Base-by-base conservation (phyloP, 2,329 filamentous ascomycete genomes). In the Didymella pinodella region DNA sequence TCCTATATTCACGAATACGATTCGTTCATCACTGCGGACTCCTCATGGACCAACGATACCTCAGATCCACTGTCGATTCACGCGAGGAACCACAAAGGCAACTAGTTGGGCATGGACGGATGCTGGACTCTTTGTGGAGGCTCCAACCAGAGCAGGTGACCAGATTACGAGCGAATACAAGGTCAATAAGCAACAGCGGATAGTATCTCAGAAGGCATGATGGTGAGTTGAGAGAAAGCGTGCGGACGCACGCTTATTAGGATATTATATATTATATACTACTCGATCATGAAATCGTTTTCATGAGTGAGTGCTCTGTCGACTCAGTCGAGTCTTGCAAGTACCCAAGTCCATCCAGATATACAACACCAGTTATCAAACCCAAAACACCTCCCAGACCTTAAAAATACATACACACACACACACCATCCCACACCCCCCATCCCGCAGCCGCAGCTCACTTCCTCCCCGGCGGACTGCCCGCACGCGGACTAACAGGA, bases 401-500 rank as follows among this genome's bases (percentile, higher is more conserved):
- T 2, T 14, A 31, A 7, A 20, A 3, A 32, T 28, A 8, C 34
- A 10, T 36, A 7, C 14, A 8, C n/a, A 22, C 18, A n/a, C 4
- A 41, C 20, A 18, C 47, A 50, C 54, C 32, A 10, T 31, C 31
- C 47, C 28, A 43, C 8, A 28, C 7, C 7, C 1, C 11, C 26
- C 2, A n/a, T 11, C 14, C 8, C 38, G 14, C 20, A 11, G 1
- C 1, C 22, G 22, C 7, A 3, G 7, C 10, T 12, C 10, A 12
- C 7, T 50, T n/a, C 46, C 48, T 50, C 18, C 52, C 46, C 46
- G 61, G 45, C 12, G 56, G 50, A 43, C 56, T 59, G 7, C 50
- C 47, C 32, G 45, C 45, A 16, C 53, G 57, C 5, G 53, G 11
- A 40, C 61, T 60, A 59, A 67, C 60, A 0, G 69, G 65, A 53